phyloP scores from a whole-genome alignment of 768 basidiomycete species.

The Panellus pusillus region DNA sequence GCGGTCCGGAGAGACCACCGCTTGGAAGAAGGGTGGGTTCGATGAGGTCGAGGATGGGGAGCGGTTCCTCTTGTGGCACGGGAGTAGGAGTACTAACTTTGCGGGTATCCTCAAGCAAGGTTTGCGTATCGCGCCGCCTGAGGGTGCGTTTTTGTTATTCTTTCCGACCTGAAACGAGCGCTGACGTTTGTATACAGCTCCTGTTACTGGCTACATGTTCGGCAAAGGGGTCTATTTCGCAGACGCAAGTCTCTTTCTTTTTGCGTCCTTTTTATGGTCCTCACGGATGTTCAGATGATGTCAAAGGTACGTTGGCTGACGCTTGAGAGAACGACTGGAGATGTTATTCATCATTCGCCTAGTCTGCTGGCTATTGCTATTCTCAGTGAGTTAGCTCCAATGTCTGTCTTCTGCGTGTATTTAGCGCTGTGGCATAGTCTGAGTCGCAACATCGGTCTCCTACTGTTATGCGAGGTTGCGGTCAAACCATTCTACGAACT shows the following conservation, averaged over 20 bases:
- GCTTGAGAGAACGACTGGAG: not conserved
- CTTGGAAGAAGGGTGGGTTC: conserved; percentile 48
- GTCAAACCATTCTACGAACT: conserved; percentile 56
- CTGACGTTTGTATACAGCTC: conserved; percentile 32
- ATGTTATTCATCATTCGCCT: not conserved
- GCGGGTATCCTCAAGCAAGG: conserved; percentile 65
- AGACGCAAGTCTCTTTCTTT: conserved; percentile 40
- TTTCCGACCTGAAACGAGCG: not conserved
- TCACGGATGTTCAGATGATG: conserved; percentile 48
- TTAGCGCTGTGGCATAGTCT: conserved; percentile 33
- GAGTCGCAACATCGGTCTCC: conserved; percentile 51
- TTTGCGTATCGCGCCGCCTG: conserved; percentile 63
- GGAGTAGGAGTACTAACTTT: conserved; percentile 63
- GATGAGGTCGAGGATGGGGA: conserved; percentile 46
- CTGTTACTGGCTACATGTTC: conserved; percentile 63
- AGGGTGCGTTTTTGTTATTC: conserved; percentile 37
- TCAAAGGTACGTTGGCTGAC: conserved; percentile 44
- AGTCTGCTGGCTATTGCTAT: conserved; percentile 61
- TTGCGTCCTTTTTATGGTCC: not conserved
- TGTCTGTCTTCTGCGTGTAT: not conserved
- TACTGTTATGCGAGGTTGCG: conserved; percentile 62
- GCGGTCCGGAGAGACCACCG: conserved; percentile 37
- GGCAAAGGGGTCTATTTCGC: conserved; percentile 69
- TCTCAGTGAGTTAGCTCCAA: conserved; percentile 36
- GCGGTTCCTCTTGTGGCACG: conserved; percentile 62